phyloP scores from a whole-genome alignment of 2,329 filamentous ascomycete species.

The Sporothrix luriei region DNA sequence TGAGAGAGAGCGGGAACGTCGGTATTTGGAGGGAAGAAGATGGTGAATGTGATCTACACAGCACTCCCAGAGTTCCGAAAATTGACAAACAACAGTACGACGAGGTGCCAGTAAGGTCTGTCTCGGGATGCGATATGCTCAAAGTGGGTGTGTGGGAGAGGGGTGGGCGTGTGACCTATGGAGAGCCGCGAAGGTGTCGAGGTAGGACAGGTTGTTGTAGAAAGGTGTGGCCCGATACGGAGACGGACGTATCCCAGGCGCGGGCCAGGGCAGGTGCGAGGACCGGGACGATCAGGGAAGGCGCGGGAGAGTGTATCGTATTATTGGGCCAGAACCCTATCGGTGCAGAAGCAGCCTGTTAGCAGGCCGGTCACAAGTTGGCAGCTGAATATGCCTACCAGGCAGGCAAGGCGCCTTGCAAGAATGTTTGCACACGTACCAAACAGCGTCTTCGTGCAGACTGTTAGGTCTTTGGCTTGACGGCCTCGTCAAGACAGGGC shows the following conservation, averaged over 20 bases:
- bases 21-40: neutral
- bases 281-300: constrained; percentile 20
- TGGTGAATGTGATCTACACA: constrained; percentile 15
- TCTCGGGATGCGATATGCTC: constrained; percentile 13
- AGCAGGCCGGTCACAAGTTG: neutral
- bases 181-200: constrained; percentile 4
- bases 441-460: neutral
- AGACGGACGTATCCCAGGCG: constrained; percentile 15
- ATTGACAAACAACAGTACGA: neutral
- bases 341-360: neutral
- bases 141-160: constrained; percentile 8
- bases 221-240: constrained; percentile 16
- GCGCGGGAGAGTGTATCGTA: constrained; percentile 8
- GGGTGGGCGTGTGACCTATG: constrained; percentile 23
- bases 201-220: neutral
- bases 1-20: neutral
- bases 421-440: neutral
- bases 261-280: constrained; percentile 19
- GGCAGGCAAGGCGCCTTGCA: neutral
- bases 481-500: neutral
- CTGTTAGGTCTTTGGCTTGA: neutral
- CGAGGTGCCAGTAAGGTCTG: constrained; percentile 7
- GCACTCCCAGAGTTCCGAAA: neutral
- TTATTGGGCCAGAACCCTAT: constrained; percentile 4
- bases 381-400: neutral